Evolutionary conservation across 1,139 yeast species (phyloP), one percentile per base, ranked within the genome.

Genomic region (Suhomyces chickasaworum): DNA sequence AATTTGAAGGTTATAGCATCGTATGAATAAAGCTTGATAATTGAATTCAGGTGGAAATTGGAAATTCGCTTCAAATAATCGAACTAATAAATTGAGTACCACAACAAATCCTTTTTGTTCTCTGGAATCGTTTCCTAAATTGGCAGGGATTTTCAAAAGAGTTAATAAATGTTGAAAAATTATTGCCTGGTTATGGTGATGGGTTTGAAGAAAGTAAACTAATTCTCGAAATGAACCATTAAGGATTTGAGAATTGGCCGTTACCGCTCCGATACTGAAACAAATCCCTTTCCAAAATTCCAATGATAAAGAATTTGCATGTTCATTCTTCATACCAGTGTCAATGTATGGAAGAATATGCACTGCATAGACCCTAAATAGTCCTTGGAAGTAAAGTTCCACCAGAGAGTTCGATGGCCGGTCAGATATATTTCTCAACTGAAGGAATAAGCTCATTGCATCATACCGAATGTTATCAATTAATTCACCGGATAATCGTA

Each of bases 211-310:
- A 54, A 71, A 74, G 0, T 32, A 48, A 6, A 81, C 53, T 37
- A 84, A 69, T 3, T 75, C 63, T 17, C 63, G 64, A 20, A 82
- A 65, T 0, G 86, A 70, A 4, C 65, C 60, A 32, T 75, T 72
- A 4, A 83, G 69, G 13, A 80, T 71, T 1, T 63, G 55, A 41
- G 76, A 78, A 10, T 80, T 73, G 0, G 87, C 84, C 21, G 81
- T 77, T 9, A 73, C 53, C 0, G 89, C 85, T 2, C 90, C 95
- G 8, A 76, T 74, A n/a, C 84, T 75, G 50, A 76, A 74, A 0
- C 73, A 61, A 40, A 75, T 68, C 0, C 93, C 91, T 54, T 63
- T 73, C 81, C 84, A 77, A 51, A 85, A 80, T 44, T 69, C 75
- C 2, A 47, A 22, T 1, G 69, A 58, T 0, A 60, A 41, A 16